phyloP scores from a whole-genome alignment of 2,329 filamentous ascomycete genomes.

The Leptodontidium sp. region DNA sequence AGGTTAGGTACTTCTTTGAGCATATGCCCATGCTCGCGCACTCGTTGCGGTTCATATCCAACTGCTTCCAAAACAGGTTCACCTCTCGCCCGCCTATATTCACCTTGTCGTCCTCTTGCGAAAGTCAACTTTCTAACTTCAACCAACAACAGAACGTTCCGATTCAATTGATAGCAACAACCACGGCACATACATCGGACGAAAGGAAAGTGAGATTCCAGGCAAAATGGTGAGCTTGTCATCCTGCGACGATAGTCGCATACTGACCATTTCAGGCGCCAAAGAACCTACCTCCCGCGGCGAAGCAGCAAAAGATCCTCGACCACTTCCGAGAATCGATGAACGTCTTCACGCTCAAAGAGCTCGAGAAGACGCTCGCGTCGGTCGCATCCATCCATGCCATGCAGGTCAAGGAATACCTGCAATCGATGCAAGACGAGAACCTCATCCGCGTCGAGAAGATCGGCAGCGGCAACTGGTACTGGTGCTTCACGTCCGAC shows the following conservation, averaged over 20 bases:
- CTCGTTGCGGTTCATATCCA: neutral
- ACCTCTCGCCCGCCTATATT: neutral
- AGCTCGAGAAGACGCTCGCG: conserved; percentile 71
- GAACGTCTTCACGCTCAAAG: conserved; percentile 71
- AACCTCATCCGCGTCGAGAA: conserved; percentile 70
- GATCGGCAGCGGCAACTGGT: conserved; percentile 76
- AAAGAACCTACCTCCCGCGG: conserved; percentile 62
- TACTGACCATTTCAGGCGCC: conserved; percentile 49
- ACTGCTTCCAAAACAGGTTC: neutral
- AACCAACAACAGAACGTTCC: neutral
- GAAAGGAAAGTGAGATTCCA: neutral
- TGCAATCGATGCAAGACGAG: conserved; percentile 69
- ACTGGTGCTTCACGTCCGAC: conserved; percentile 71
- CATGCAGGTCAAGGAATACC: conserved; percentile 73
- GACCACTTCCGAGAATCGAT: conserved; percentile 66
- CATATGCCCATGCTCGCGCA: neutral
- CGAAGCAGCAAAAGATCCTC: conserved; percentile 66
- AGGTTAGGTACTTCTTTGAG: neutral
- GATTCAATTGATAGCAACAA: neutral
- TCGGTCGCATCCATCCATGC: conserved; percentile 68
- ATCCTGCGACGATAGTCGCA: neutral
- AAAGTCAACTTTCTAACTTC: neutral
- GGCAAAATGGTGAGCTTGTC: conserved; percentile 14
- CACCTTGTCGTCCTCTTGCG: neutral
- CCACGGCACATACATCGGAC: neutral